Evolutionary conservation across 139 green algal species (phyloP).

Genomic region (Bryopsis sp.): DNA sequence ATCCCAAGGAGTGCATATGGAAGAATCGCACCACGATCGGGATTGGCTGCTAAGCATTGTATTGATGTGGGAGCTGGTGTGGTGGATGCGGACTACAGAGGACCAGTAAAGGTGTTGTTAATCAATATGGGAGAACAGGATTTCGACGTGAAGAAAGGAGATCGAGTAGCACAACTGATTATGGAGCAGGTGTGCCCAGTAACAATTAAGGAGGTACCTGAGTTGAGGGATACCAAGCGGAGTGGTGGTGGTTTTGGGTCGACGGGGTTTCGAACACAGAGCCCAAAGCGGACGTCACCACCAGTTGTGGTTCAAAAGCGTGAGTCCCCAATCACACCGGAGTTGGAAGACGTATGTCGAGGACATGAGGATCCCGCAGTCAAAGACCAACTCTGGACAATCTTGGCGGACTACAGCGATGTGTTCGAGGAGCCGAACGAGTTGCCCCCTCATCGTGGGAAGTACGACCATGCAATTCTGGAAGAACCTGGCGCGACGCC

Average conservation of each 20-base stretch:
- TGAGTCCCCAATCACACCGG: too few species aligned
- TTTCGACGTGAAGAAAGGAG: constrained; percentile 76
- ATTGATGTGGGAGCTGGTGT: constrained; percentile 95
- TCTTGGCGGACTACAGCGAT: too few species aligned
- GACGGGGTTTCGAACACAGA: constrained; percentile 88
- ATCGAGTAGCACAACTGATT: constrained; percentile 91
- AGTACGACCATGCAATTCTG: too few species aligned
- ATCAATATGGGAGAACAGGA: constrained; percentile 91
- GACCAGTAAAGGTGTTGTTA: constrained; percentile 86
- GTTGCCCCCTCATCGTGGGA: too few species aligned
- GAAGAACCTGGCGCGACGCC: too few species aligned
- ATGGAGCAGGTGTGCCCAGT: constrained; percentile 90
- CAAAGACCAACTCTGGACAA: too few species aligned
- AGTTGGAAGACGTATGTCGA: too few species aligned
- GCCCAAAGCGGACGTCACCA: too few species aligned
- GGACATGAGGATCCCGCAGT: too few species aligned
- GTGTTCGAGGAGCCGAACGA: too few species aligned
- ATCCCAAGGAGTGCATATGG: constrained; percentile 88
- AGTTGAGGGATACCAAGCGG: constrained; percentile 77
- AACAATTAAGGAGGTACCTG: constrained; percentile 80
- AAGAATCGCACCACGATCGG: constrained; percentile 87
- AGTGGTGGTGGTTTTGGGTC: constrained; percentile 90
- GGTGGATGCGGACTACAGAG: constrained; percentile 95
- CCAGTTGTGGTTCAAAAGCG: too few species aligned
- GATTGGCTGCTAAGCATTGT: constrained; percentile 90